Conservation (phyloP, 495 filamentous ascomycete genomes). For the Collariella sp. region DNA sequence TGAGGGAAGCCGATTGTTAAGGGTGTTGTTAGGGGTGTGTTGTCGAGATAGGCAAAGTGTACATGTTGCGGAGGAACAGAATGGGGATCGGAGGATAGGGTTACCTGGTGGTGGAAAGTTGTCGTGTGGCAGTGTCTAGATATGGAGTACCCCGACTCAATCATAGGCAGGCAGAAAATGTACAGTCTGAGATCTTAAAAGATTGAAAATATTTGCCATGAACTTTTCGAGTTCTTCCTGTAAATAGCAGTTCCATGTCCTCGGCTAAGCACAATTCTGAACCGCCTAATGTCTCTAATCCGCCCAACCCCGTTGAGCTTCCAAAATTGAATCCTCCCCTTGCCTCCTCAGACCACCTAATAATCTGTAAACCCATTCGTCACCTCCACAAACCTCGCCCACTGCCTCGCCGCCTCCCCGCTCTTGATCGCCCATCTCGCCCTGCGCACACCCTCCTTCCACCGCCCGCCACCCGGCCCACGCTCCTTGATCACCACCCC, state of each 20-base stretch:
- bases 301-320: not conserved
- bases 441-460: slow-evolving; percentile 84
- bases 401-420: slow-evolving; percentile 68
- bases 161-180: too few relatives aligned
- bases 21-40: slow-evolving; percentile 36
- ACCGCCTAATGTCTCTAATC: not conserved
- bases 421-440: slow-evolving; percentile 78
- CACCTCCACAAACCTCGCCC: slow-evolving; percentile 57
- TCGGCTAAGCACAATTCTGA: too few relatives aligned
- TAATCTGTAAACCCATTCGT: slow-evolving; percentile 32
- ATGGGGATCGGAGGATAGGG: not conserved
- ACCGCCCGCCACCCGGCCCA: slow-evolving; percentile 75
- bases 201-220: too few relatives aligned
- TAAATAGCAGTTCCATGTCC: too few relatives aligned
- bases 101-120: not conserved
- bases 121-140: too few relatives aligned
- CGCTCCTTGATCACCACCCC: slow-evolving; percentile 70
- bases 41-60: slow-evolving; percentile 34
- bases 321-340: not conserved
- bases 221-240: too few relatives aligned
- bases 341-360: not conserved
- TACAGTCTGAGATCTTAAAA: too few relatives aligned
- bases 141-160: too few relatives aligned
- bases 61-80: not conserved
- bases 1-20: slow-evolving; percentile 35